Percentiles rank a stretch among this genome's conserved stretches.
phyloP scores from a whole-genome alignment of 257 asterid genomes.

The Solanum corneliomulleri region DNA sequence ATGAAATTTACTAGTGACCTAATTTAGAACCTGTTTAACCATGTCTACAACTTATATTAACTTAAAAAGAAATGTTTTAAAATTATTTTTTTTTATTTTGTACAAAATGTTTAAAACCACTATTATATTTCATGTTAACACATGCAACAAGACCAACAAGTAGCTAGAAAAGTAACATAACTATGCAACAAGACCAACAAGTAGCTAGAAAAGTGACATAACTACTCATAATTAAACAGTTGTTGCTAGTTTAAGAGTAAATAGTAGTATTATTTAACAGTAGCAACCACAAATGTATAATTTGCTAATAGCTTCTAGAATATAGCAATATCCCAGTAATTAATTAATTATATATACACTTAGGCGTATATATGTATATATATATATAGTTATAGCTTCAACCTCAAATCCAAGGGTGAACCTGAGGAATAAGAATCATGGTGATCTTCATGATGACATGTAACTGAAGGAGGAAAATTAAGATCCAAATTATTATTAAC shows the following conservation, averaged over 20 bases:
- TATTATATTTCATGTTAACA: neutral
- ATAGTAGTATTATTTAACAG: neutral
- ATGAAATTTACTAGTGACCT: neutral
- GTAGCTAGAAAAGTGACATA: neutral
- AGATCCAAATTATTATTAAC: constrained; percentile 51
- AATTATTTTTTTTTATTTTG: neutral
- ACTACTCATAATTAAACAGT: neutral
- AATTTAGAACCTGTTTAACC: neutral
- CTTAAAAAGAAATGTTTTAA: neutral
- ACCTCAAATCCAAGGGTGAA: constrained; percentile 35
- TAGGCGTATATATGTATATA: neutral
- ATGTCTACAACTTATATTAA: neutral
- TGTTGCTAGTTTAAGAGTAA: neutral
- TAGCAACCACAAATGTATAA: neutral
- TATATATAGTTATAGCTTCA: constrained; percentile 23
- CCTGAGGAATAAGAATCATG: constrained; percentile 11
- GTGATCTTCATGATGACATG: neutral
- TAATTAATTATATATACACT: neutral
- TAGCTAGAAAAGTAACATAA: too few species aligned
- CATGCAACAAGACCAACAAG: neutral
- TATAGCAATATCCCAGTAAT: neutral
- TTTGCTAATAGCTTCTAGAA: neutral
- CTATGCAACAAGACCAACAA: neutral
- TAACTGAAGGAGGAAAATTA: constrained; percentile 21
- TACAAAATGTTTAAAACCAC: neutral